phyloP scores from a whole-genome alignment of 2,329 filamentous ascomycete species.

The Pestalotiopsis sp. region DNA sequence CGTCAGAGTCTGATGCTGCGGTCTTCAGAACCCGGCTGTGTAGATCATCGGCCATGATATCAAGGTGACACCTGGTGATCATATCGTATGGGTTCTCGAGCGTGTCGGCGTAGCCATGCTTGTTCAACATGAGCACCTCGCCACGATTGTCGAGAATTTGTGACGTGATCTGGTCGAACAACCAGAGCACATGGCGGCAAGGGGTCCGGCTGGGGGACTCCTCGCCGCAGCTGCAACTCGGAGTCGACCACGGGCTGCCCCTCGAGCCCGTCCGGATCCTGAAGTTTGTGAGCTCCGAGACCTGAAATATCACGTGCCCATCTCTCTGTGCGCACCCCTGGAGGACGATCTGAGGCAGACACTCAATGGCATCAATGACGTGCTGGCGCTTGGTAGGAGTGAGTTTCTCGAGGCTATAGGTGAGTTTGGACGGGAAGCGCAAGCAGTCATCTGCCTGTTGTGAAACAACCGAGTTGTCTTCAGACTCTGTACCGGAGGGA shows the following conservation, averaged over 20 bases:
- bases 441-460: constrained; percentile 35
- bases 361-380: constrained; percentile 48
- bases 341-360: constrained; percentile 51
- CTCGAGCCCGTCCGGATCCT: constrained; percentile 51
- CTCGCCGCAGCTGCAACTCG: constrained; percentile 49
- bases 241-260: constrained; percentile 39
- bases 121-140: constrained; percentile 44
- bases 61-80: constrained; percentile 54
- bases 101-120: constrained; percentile 46
- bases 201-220: constrained; percentile 31
- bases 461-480: constrained; percentile 26
- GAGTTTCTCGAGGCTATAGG: constrained; percentile 35
- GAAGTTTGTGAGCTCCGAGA: constrained; percentile 56
- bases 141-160: constrained; percentile 46
- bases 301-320: constrained; percentile 51
- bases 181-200: constrained; percentile 57
- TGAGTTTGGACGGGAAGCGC: constrained; percentile 36
- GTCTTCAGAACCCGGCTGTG: constrained; percentile 46
- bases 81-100: constrained; percentile 50
- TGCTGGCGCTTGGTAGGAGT: constrained; percentile 36
- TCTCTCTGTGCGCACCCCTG: constrained; percentile 51
- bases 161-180: constrained; percentile 55
- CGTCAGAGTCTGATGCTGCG: constrained; percentile 30
- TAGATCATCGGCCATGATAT: constrained; percentile 54
- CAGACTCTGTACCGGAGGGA: constrained; percentile 17